A percentile compares a stretch with the other conserved stretches of the same genome.
These are phyloP conservation scores for Phaffomyces opuntiae DNA, from an alignment of 805 yeast species.

Conservation along the genomic window DNA sequence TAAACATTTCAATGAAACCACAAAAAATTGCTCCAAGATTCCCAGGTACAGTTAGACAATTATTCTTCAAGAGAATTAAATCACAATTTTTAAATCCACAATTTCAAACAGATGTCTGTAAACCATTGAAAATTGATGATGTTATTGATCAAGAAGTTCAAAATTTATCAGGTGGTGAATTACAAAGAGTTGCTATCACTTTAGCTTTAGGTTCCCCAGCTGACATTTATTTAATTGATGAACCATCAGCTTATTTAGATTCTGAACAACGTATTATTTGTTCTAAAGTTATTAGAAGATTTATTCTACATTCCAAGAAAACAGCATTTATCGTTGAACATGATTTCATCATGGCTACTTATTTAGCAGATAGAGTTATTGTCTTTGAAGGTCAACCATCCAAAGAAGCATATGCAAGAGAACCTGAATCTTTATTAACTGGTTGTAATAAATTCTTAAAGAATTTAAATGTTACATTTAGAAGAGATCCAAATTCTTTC, in stretches of 20 bases:
- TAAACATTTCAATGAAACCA: constrained; percentile 96
- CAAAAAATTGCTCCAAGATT: constrained; percentile 98
- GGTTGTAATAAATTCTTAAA: constrained; percentile 97
- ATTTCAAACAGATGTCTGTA: constrained; percentile 96
- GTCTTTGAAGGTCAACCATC: constrained; percentile 97
- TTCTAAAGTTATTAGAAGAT: constrained; percentile 96
- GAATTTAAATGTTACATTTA: constrained; percentile 94
- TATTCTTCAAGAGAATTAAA: constrained; percentile 93
- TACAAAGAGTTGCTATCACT: constrained; percentile 98
- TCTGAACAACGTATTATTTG: constrained; percentile 99
- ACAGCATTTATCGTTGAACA: constrained; percentile 99
- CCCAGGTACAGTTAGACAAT: constrained; percentile 97
- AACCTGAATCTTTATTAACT: constrained; percentile 89
- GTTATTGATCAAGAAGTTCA: constrained; percentile 97
- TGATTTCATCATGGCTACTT: constrained; percentile 99
- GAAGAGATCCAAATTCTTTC: constrained; percentile 98
- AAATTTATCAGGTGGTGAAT: constrained; percentile 97
- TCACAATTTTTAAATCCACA: constrained; percentile 93
- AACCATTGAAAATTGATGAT: constrained; percentile 89
- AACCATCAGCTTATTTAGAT: constrained; percentile 98
- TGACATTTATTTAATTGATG: constrained; percentile 94
- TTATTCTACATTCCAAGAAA: constrained; percentile 91
- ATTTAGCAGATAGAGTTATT: constrained; percentile 97
- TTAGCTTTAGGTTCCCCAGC: constrained; percentile 91
- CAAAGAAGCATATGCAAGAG: constrained; percentile 71